Evolutionary conservation across 176 grass and related monocot species (phyloP).

Genomic region (Ensete ventricosum): DNA sequence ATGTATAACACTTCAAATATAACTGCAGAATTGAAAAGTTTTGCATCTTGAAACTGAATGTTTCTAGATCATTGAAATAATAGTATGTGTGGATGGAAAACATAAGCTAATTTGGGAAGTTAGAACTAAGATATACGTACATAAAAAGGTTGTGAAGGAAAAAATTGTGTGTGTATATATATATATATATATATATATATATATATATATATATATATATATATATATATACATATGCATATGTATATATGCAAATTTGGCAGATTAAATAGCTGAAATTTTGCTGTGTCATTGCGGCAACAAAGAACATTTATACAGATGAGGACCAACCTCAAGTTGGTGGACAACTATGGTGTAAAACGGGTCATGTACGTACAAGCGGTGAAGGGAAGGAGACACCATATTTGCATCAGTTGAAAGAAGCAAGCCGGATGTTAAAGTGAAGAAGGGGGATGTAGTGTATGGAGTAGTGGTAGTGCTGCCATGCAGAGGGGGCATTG

Average conservation of each 20-base stretch:
- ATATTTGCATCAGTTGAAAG: conserved; percentile 90
- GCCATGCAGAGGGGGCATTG: conserved; percentile 73
- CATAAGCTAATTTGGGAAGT: too few species aligned
- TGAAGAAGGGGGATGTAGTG: conserved; percentile 95
- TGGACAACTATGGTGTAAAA: conserved; percentile 86
- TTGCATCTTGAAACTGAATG: too few species aligned
- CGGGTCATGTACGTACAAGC: conserved; percentile 88
- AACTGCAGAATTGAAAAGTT: too few species aligned
- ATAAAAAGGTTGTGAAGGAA: background rate
- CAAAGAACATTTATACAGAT: conserved; percentile 98
- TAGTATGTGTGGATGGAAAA: too few species aligned
- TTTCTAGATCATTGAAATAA: too few species aligned
- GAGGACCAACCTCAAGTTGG: conserved; percentile 95
- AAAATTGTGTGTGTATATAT: background rate
- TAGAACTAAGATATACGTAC: too few species aligned
- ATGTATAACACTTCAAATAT: too few species aligned
- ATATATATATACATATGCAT: too few species aligned
- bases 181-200: too few species aligned
- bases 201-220: too few species aligned
- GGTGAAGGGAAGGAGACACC: conserved; percentile 57
- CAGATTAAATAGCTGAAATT: background rate
- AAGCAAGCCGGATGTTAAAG: conserved; percentile 82
- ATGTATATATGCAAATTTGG: too few species aligned
- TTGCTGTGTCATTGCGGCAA: conserved; percentile 44
- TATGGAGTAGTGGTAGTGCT: conserved; percentile 86